Evolutionary conservation across 1,284 basidiomycete species (phyloP), one percentile per base, ranked within the genome.

Genomic region (Rhizoctonia solani): DNA sequence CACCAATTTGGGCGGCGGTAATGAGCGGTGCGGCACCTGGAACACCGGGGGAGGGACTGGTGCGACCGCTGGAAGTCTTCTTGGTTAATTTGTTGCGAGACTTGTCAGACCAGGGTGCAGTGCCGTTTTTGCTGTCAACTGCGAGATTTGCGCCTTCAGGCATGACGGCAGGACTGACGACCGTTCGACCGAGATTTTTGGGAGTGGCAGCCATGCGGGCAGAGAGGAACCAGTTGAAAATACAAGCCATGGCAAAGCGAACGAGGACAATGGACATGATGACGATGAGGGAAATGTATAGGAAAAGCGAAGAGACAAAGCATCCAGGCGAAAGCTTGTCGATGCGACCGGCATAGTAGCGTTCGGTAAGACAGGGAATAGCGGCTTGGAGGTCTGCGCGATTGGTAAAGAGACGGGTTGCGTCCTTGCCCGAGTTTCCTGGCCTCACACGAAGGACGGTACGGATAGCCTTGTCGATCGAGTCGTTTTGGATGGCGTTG

Each of bases 241-340:
- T 79, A 75, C 93, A 92, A 1, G 97, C 97, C 96, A 99, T 98
- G 73, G 85, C 79, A 79, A 99, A 99, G 49, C 96, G 92, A 39
- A 92, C 86, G 69, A 98, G 77, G 49, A 99, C 93, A 69, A 99
- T 87, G 42, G 84, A 85, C 68, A 99, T 85, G 74, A 99, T 95
- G 78, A 98, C 87, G 74, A 94, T 85, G 56, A 99, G 84, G 66
- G 95, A 95, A 30, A 88, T 81, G 77, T 98, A 99, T 59, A 99
- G 88, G 76, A 99, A 87, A 37, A 99, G 82, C 54, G 88, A 83
- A 16, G 94, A 90, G 54, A 94, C 87, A 77, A 98, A 96, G 78
- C 97, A 99, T 13, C 94, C 97, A 0, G 97, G 93, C 0, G 95
- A 90, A 75, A 97, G 83, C 79, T 98, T 98, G 82, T 98, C 95